Base-by-base conservation (phyloP, 2,329 filamentous ascomycete genomes). In the Apiospora phragmitis region DNA sequence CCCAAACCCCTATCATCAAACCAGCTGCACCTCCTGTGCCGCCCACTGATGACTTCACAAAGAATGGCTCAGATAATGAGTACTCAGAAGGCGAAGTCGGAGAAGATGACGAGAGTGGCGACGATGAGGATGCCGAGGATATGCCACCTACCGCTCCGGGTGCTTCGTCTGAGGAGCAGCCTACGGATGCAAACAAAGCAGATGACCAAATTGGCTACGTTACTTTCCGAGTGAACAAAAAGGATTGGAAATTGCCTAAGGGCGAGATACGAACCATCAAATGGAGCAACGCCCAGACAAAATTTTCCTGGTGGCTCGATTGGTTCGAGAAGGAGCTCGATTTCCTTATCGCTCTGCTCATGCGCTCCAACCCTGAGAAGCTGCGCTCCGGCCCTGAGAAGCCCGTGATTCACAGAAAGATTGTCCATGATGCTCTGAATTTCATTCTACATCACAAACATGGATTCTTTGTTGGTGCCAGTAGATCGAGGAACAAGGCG, bases 1-100 rank as follows among this genome's bases (percentile, higher is more conserved):
- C 26, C 9, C 65, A 67, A 45, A 47, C 42, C 21, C 65, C 35
- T 16, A 47, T 29, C 65, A 21, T n/a, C 12, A 24, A 67, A 14
- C 42, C 55, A 35, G 35, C 42, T 67, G 42, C 65, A 5, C 32
- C 65, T n/a, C 16, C 42, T 47, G 35, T 26, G 29, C n/a, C 49
- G 18, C 32, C 35, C 24, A 26, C 32, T 11, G 77, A 75, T 47
- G 76, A 79, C 49, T 82, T 81, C 4, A 81, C 80, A 73, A 80
- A 78, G 1, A 69, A 83, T 24, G 76, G 35, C 26, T 67, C 65
- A 3, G 65, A 35, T 18, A 35, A 67, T 47, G 65, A 67, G 42
- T 47, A 45, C 45, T 67, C 65, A 14, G 66, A 68, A 45, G 41
- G 51, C 32, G 21, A 70, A 26, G 69, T 65, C n/a, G 47, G 45